Base-by-base conservation (phyloP, 129 eudicot species). In the Centrapalus pauciflorus region DNA sequence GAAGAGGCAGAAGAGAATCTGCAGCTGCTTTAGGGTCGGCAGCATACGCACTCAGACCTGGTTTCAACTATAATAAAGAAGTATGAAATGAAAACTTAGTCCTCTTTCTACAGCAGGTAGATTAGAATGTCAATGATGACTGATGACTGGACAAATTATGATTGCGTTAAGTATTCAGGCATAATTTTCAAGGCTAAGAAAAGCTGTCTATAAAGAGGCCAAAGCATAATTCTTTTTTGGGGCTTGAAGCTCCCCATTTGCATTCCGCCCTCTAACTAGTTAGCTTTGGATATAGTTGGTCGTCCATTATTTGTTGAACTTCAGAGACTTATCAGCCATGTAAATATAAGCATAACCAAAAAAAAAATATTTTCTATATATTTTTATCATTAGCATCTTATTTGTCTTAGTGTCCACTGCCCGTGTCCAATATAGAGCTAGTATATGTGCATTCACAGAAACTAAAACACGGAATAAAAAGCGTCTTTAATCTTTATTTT, bases 41-140 rank as follows among this genome's bases (percentile, higher is more conserved):
- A 29, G 96, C 88, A 67, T 61, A 56, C 67, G 85, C 80, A 84
- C 99, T 93, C 78, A 93, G 72, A 59, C 99, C 99, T 78, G 96
- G 96, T 69, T 76, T 80, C 77, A 57, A 60, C 99, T 84, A 64
- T 67, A 86, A 55, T 10, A 58, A 19, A 49, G 9, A 66, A 4
- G 51, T 25, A 73, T 20, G 33, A 34, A 43, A 30, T 13, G 10
- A 38, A 26, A 32, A 11, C 40, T 71, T 57, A 62, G 62, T 23
- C 49, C 30, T 11, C 21, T 66, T 66, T 61, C 40, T 27, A 43
- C 41, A 13, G 40, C 72, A 54, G 59, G 35, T 8, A 21, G 8
- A 41, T 59, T 55, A 29, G 60, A 55, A 40, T 20, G 45, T 66
- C 41, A 37, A 66, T 56, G 45, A 64, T 50, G 38, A 43, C 60